Evolutionary conservation across 495 filamentous ascomycete species (phyloP).

Genomic region (Filosporella fistucella): DNA sequence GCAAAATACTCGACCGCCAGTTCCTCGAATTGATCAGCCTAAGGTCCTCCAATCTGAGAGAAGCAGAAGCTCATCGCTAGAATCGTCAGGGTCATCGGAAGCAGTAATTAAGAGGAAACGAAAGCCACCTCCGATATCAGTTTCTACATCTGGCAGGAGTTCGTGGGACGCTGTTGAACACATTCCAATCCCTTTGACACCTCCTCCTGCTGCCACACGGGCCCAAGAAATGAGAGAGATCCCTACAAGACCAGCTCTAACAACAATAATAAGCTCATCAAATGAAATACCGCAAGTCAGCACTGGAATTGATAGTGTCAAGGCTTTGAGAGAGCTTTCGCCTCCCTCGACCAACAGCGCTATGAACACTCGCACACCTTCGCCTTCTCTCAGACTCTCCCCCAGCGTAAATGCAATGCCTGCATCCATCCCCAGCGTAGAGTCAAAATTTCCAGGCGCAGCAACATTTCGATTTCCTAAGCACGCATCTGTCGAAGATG

Average conservation of each 20-base stretch:
- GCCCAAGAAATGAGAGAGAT: conserved; percentile 10
- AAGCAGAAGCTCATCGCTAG: conserved; percentile 13
- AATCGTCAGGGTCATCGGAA: conserved; percentile 8
- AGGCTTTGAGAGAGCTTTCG: conserved; percentile 8
- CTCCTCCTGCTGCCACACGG: neutral
- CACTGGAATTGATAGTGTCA: neutral
- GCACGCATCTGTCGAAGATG: neutral
- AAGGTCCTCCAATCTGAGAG: conserved; percentile 8
- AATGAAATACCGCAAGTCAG: conserved; percentile 1
- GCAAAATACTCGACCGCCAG: conserved; percentile 7
- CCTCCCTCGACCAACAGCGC: conserved; percentile 11
- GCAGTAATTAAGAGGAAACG: conserved; percentile 9
- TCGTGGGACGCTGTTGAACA: conserved; percentile 13
- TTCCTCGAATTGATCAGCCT: conserved; percentile 1
- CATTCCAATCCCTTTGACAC: conserved; percentile 6
- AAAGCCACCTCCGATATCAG: conserved; percentile 15
- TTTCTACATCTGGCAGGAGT: conserved; percentile 6
- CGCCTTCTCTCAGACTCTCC: conserved; percentile 9
- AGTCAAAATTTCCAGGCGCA: conserved; percentile 13
- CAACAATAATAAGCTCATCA: conserved; percentile 18
- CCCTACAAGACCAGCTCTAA: conserved; percentile 6
- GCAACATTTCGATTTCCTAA: conserved; percentile 6
- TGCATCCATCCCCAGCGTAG: conserved; percentile 13
- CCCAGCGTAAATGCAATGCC: conserved; percentile 13
- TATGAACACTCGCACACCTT: conserved; percentile 4